These are phyloP conservation scores for Pisolithus tinctorius DNA, from an alignment of 768 basidiomycete genomes.

Conservation along the genomic window DNA sequence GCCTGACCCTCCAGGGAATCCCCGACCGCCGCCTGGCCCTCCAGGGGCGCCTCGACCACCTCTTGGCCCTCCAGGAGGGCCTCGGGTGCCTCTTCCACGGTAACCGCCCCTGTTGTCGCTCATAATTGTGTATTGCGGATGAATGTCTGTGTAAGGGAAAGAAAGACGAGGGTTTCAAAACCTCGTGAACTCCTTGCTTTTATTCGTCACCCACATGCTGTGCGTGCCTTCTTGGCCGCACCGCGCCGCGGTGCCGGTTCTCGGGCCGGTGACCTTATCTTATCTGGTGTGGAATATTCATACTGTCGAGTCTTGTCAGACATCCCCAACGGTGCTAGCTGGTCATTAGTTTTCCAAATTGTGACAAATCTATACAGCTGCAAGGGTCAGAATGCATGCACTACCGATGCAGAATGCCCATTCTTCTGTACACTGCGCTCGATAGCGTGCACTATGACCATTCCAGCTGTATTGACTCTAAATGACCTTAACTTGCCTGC, in stretches of 20 bases:
- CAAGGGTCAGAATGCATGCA: not conserved
- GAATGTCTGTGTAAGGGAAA: not conserved
- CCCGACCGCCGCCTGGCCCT: slow-evolving; percentile 12
- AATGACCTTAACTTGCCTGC: not conserved
- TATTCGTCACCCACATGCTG: slow-evolving; percentile 7
- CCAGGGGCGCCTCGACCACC: slow-evolving; percentile 26
- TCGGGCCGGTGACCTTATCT: not conserved
- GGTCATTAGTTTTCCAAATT: not conserved
- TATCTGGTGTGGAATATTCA: not conserved
- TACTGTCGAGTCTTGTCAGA: too few relatives aligned
- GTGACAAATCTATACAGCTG: not conserved
- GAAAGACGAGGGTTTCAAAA: not conserved
- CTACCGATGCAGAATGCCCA: not conserved
- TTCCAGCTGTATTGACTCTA: not conserved
- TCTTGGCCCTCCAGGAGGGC: slow-evolving; percentile 21
- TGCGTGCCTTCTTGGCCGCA: not conserved
- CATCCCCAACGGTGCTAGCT: too few relatives aligned
- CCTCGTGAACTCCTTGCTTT: not conserved
- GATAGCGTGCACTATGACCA: not conserved
- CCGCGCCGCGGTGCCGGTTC: too few relatives aligned
- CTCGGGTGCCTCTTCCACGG: slow-evolving; percentile 18
- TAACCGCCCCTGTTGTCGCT: slow-evolving; percentile 30
- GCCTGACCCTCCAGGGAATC: slow-evolving; percentile 17
- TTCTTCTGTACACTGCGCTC: not conserved
- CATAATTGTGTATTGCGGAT: slow-evolving; percentile 13